Evolutionary conservation across 306 rosid genomes (phyloP), one percentile per base, ranked within the genome.

Genomic region (cucumber (Cucumis sativus)): DNA sequence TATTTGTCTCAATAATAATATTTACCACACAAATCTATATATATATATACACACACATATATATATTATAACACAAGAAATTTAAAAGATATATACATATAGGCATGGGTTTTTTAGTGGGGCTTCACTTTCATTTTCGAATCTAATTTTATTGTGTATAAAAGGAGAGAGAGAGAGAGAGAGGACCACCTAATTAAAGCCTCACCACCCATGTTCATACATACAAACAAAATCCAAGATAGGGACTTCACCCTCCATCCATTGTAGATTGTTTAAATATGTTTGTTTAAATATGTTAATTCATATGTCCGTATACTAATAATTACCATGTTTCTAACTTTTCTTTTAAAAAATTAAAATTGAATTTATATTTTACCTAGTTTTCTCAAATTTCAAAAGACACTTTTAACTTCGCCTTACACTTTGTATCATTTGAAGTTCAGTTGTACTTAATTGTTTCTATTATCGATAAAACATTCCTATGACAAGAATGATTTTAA

Each of bases 111-210:
- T 73, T 69, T 73, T 69, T 73, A 73, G 77, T 73, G 63, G 77
- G 76, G 47, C 45, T 73, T 73, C 62, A 73, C 62, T 73, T 73
- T 73, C 77, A 73, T 52, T 73, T 73, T 73, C 77, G 77, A 73
- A 73, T 54, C 77, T 54, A 73, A 52, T 73, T 33, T 73, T 51
- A 51, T 23, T 71, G 61, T 28, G 76, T 72, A 49, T 67, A 41
- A 67, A 67, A 67, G 54, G 74, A n/a, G 52, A 10, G 33, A 25
- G 64, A 23, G 64, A 59, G 54, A 43, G 25, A 43, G 52, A 67
- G 25, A 72, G 77, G 62, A 73, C 76, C 76, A 72, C 76, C 58
- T 47, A 47, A 43, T 43, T 43, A 69, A 70, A 45, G 75, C 58
- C 57, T 23, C 75, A 47, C 75, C 75, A 21, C 75, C 57, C 58